These are phyloP conservation scores for Mycocentrospora acerina DNA, from an alignment of 2,329 filamentous ascomycete species.

Conservation along the genomic window DNA sequence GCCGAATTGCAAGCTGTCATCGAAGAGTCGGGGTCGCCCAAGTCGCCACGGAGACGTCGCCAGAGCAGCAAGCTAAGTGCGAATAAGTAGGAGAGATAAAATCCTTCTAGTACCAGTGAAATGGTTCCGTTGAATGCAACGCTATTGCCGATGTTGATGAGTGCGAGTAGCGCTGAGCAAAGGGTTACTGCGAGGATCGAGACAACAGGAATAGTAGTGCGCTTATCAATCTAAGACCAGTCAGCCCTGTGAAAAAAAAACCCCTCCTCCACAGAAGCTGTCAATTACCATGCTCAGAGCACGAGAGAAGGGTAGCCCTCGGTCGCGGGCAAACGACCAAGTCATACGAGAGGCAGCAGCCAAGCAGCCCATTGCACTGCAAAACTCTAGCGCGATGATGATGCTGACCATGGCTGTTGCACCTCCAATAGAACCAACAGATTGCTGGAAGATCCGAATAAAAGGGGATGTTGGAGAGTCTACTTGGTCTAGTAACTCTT, in stretches of 20 bases:
- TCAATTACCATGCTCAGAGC: constrained; percentile 31
- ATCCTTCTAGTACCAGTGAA: constrained; percentile 38
- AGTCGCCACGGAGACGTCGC: constrained; percentile 38
- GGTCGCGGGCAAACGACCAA: constrained; percentile 49
- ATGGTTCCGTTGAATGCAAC: constrained; percentile 40
- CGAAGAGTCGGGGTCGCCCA: constrained; percentile 22
- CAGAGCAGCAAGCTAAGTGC: constrained; percentile 37
- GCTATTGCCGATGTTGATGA: constrained; percentile 56
- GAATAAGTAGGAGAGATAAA: constrained; percentile 40
- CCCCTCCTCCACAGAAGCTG: too few relatives aligned
- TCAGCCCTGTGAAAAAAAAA: constrained; percentile 10
- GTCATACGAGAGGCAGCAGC: constrained; percentile 47
- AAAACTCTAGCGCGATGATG: constrained; percentile 44
- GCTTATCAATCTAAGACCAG: constrained; percentile 32
- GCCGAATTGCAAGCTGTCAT: constrained; percentile 25
- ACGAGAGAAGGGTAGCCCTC: constrained; percentile 43
- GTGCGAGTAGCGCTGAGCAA: constrained; percentile 48
- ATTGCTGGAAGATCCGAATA: constrained; percentile 51
- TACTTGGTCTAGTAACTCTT: constrained; percentile 16
- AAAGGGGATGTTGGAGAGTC: constrained; percentile 43
- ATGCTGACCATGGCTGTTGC: constrained; percentile 53
- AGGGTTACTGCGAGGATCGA: constrained; percentile 50
- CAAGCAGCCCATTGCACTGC: constrained; percentile 44
- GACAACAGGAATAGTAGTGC: constrained; percentile 47
- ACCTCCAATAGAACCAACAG: constrained; percentile 37